These are phyloP conservation scores for Penicillium psychrosexuale DNA, from an alignment of 2,329 filamentous ascomycete genomes.

Conservation along the genomic window DNA sequence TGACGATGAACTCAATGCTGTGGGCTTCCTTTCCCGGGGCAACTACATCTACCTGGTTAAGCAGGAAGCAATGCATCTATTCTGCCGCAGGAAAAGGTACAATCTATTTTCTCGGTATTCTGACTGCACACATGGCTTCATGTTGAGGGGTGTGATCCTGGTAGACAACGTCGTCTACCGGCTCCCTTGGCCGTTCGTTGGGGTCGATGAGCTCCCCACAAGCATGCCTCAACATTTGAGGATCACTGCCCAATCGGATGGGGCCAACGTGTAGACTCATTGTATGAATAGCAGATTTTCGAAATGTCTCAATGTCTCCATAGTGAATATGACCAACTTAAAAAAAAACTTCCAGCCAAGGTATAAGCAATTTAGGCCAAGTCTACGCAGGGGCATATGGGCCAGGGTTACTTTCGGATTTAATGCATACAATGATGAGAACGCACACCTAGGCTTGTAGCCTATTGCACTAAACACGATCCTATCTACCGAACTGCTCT, in stretches of 20 bases:
- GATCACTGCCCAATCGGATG: background rate
- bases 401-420: too few species aligned
- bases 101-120: background rate
- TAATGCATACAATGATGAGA: too few species aligned
- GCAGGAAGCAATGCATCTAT: background rate
- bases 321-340: background rate
- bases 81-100: background rate
- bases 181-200: background rate
- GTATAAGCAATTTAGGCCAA: background rate
- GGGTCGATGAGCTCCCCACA: background rate
- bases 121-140: background rate
- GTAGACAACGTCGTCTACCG: background rate
- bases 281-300: background rate
- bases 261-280: background rate
- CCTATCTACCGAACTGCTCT: too few species aligned
- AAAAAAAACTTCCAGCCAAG: background rate
- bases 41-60: background rate
- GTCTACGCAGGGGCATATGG: too few species aligned
- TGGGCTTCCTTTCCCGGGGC: background rate
- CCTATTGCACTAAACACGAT: too few species aligned
- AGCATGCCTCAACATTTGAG: background rate
- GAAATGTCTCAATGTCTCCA: background rate
- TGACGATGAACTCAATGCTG: background rate
- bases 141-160: background rate
- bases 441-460: too few species aligned